Base-by-base conservation (phyloP, 192 early-diverging fungal species). In the Coemansia brasiliensis region DNA sequence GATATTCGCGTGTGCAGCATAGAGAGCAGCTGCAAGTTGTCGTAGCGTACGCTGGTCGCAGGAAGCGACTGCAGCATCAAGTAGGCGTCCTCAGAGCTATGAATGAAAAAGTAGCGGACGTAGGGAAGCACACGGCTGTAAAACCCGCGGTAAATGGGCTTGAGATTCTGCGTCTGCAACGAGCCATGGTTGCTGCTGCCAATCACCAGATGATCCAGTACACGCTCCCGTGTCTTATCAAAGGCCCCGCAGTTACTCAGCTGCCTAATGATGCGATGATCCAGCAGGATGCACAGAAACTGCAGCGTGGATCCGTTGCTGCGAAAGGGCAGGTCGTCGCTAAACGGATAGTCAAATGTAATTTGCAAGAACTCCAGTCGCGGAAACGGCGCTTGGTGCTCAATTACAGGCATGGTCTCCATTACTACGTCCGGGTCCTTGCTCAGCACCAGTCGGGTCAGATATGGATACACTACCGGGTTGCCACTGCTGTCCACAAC, bases 301-400 rank as follows among this genome's bases (percentile, higher is more conserved):
- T 25, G 5, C 39, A 55, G 13, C 18, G 38, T 25, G 24, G 20
- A 10, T 12, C n/a, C 16, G 53, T 55, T 55, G 22, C 53, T 25
- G 22, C 53, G 53, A 39, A 55, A 40, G 13, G 53, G 53, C 39
- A 41, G 13, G 24, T 55, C 53, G 53, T 55, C 53, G 39, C 24
- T 17, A 25, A 55, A 55, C 15, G 53, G 53, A 16, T 55, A 55
- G 37, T 40, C 53, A 7, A 55, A 22, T 7, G 37, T 25, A 5
- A 55, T 22, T 22, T 41, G 39, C 39, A 55, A 11, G 5, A 26
- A 21, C 22, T 26, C 5, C 9, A 55, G 39, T 16, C 38, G 38
- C 15, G 53, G 53, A 16, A 55, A 55, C 53, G 53, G 53, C 38
- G 39, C 53, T 3, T 21, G 39, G 24, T 13, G 11, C 20, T 41